These are phyloP conservation scores for Apiospora arundinis DNA, from an alignment of 2,329 filamentous ascomycete genomes.

Conservation along the genomic window DNA sequence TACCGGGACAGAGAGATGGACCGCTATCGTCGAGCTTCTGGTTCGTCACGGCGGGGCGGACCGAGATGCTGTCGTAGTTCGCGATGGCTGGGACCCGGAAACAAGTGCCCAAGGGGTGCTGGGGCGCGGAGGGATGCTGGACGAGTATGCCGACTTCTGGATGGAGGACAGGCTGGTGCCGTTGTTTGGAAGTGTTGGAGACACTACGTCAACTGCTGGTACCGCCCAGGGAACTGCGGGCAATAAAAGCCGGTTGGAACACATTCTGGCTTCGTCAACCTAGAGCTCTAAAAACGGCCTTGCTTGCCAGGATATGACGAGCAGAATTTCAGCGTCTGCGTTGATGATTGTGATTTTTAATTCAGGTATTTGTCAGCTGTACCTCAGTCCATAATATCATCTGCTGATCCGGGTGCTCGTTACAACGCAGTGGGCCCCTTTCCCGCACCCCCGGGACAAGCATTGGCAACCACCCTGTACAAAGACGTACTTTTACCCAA, in stretches of 20 bases:
- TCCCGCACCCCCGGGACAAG: too few relatives aligned
- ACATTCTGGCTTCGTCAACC: not conserved
- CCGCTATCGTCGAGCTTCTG: conserved; percentile 36
- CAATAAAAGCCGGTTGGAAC: not conserved
- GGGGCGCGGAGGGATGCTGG: conserved; percentile 13
- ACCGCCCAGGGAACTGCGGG: not conserved
- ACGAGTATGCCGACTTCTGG: conserved; percentile 11
- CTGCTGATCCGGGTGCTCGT: too few relatives aligned
- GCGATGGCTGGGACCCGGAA: conserved; percentile 40
- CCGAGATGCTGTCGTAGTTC: conserved; percentile 33
- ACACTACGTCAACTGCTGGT: not conserved
- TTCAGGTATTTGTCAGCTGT: too few relatives aligned
- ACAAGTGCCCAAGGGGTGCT: conserved; percentile 37
- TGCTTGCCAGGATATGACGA: too few relatives aligned
- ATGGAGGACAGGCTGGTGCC: not conserved
- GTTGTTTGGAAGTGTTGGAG: not conserved
- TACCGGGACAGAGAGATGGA: conserved; percentile 39
- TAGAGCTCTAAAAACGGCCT: too few relatives aligned
- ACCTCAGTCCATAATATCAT: too few relatives aligned
- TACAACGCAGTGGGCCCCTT: too few relatives aligned
- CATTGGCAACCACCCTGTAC: too few relatives aligned
- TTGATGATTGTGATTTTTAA: too few relatives aligned
- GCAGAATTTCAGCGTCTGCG: too few relatives aligned
- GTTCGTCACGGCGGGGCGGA: conserved; percentile 37
- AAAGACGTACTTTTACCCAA: not conserved